Base-by-base conservation (phyloP, 768 basidiomycete species). In the Exsudoporus frostii region DNA sequence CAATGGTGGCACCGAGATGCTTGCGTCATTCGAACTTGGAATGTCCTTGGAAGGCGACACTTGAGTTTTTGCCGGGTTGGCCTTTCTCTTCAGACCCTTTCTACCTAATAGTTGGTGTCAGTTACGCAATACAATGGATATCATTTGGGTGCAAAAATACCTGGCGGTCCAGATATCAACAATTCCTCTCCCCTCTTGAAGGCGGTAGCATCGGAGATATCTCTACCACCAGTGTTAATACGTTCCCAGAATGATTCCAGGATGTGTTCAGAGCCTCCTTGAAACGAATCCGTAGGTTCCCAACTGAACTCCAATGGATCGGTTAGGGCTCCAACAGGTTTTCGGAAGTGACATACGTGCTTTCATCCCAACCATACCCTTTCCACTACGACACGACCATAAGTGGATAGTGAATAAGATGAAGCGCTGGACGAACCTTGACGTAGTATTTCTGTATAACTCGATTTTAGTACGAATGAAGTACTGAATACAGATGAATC, bases 281-380 rank as follows among this genome's bases (percentile, higher is more conserved):
- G 65, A 54, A 89, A 87, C 9, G 84, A 85, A 47, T 79, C 73
- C 8, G 71, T 65, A 9, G 87, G 86, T 58, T 89, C 87, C 86
- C 86, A 88, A 10, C 86, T 88, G 48, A 34, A 40, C 19, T 32
- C 51, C 41, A 36, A 44, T n/a, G n/a, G 20, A 51, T 60, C 48
- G 20, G 40, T 54, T 8, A 57, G 48, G 25, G 48, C 14, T 17
- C 20, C 33, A 24, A 24, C 14, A 24, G 27, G 25, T 24, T 42
- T 49, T 50, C 29, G 51, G 33, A 45, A 40, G 41, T 48, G 14
- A 74, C 84, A 57, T 71, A 82, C 84, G 83, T 86, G 75, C 80
- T 76, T 30, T 83, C 82, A 6, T 75, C 70, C 44, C 71, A 72
- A 27, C 51, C 56, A 59, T 83, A 86, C 9, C 79, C 80, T 64